Percentiles rank a stretch among this genome's conserved stretches.
phyloP scores from a whole-genome alignment of 257 asterid genomes.

The Primulina eburnea region DNA sequence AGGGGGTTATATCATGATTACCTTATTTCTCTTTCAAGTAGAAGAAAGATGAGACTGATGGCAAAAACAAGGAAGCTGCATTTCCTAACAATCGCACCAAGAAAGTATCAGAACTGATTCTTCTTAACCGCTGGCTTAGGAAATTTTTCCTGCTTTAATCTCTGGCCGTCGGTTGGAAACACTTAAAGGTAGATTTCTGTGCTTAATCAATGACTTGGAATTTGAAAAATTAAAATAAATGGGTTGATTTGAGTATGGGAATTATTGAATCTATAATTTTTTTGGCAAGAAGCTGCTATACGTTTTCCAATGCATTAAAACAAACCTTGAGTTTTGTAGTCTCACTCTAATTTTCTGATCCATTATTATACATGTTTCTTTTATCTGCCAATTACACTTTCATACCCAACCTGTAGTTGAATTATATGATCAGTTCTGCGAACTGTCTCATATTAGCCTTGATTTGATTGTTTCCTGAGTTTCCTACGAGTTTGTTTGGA shows the following conservation, averaged over 20 bases:
- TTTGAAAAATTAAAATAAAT: too few relatives aligned
- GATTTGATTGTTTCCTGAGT: neutral
- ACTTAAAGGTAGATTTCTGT: slow-evolving; percentile 51
- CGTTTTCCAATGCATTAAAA: neutral
- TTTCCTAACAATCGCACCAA: slow-evolving; percentile 13
- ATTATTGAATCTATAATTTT: neutral
- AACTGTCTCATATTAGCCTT: neutral
- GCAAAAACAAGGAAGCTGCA: slow-evolving; percentile 25
- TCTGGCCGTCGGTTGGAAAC: slow-evolving; percentile 56
- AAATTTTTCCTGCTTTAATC: slow-evolving; percentile 46
- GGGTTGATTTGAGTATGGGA: too few relatives aligned
- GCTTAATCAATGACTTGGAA: neutral
- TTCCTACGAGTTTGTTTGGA: neutral
- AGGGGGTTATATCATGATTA: slow-evolving; percentile 52
- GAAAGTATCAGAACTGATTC: slow-evolving; percentile 14
- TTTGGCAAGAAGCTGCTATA: neutral
- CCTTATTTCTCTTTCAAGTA: slow-evolving; percentile 62
- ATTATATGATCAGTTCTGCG: neutral
- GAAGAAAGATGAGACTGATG: slow-evolving; percentile 66
- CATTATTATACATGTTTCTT: neutral
- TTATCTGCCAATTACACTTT: neutral
- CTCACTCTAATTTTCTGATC: neutral
- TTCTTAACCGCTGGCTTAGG: slow-evolving; percentile 54
- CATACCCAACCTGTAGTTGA: neutral
- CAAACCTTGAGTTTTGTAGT: neutral